phyloP scores from a whole-genome alignment of 2,329 filamentous ascomycete species.

The Orbilia blumenaviensis region DNA sequence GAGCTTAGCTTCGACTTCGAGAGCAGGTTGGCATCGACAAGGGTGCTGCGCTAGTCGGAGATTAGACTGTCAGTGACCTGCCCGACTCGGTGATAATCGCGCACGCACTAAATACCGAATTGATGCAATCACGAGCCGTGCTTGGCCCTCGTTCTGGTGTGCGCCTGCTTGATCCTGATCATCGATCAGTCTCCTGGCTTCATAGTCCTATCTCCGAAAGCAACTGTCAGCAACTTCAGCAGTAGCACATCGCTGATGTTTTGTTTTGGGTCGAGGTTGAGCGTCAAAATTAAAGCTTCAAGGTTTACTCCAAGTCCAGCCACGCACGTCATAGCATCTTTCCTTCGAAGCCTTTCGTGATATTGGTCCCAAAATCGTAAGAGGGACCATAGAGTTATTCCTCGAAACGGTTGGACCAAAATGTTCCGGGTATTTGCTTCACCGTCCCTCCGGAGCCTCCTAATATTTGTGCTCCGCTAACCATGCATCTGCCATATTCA shows the following conservation, averaged over 20 bases:
- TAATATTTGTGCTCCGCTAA: not conserved
- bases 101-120: constrained; percentile 3
- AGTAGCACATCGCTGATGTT: not conserved
- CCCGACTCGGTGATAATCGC: constrained; percentile 14
- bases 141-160: not conserved
- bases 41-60: constrained; percentile 22
- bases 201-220: not conserved
- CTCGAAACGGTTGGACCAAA: not conserved
- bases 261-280: not conserved
- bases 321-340: not conserved
- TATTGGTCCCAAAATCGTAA: not conserved
- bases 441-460: not conserved
- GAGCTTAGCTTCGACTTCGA: constrained; percentile 24
- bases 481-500: not conserved
- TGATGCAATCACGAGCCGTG: constrained; percentile 12
- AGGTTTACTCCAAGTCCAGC: not conserved
- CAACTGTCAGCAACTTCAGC: not conserved
- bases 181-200: not conserved
- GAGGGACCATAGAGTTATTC: too few species aligned
- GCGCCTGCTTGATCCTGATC: not conserved
- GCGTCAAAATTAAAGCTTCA: not conserved
- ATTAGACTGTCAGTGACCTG: not conserved
- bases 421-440: constrained; percentile 13
- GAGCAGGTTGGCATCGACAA: constrained; percentile 13
- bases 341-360: not conserved